Conservation (phyloP, 768 basidiomycete genomes). For the Cystobasidium ongulense region DNA sequence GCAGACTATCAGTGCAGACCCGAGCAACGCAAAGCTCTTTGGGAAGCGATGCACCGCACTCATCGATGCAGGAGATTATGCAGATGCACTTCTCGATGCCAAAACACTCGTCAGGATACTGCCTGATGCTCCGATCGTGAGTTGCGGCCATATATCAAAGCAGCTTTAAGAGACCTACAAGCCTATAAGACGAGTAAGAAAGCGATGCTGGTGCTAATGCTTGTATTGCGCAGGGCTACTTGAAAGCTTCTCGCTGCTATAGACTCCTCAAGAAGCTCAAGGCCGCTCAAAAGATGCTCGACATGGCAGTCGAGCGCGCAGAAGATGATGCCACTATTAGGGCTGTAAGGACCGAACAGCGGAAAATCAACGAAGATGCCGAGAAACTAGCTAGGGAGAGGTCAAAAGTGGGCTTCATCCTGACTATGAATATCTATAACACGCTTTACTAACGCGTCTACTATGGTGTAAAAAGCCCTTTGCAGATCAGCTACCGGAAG, state of each 20-base stretch:
- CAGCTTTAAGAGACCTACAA: too few species aligned
- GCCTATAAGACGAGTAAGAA: too few species aligned
- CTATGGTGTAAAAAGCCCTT: not conserved
- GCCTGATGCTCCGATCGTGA: conserved; percentile 22
- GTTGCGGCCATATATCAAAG: too few species aligned
- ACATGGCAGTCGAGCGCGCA: conserved; percentile 7
- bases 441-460: not conserved
- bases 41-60: conserved; percentile 27
- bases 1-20: conserved; percentile 2
- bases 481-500: conserved; percentile 2
- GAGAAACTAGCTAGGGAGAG: not conserved
- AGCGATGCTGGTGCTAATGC: not conserved
- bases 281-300: conserved; percentile 22
- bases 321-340: not conserved
- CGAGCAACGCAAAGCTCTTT: conserved; percentile 11
- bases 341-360: not conserved
- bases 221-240: conserved; percentile 13
- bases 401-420: not conserved
- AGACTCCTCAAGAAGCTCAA: conserved; percentile 5
- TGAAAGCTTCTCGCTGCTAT: conserved; percentile 27
- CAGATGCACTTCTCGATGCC: conserved; percentile 3
- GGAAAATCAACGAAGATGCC: not conserved
- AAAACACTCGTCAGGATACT: not conserved
- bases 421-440: too few species aligned
- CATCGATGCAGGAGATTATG: not conserved